Base-by-base conservation (phyloP, 805 yeast species). In the Komagataella pastoris region DNA sequence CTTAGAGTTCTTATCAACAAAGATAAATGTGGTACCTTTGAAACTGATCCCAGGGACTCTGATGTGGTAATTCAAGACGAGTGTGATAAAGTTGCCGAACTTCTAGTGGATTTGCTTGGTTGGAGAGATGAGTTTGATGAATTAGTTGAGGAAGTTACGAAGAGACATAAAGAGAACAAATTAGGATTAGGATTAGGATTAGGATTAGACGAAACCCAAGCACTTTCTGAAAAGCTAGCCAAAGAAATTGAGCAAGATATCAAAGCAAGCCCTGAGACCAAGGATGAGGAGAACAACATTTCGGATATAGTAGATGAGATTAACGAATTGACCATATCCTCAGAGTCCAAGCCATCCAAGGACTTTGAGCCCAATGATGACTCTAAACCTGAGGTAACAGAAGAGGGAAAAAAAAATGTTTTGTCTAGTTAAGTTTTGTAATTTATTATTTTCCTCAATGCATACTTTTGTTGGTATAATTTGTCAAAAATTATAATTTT, bases 1-100 rank as follows among this genome's bases (percentile, higher is more conserved):
- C 62, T 71, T 3, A 71, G 99, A 54, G 80, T 83, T 0, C 72
- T 91, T 53, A 73, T 88, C 43, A 91, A 91, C 62, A 74, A 75
- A 51, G 96, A 87, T 54, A 59, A 66, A 0, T 97, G 87, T 12
- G 98, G 98, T 3, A 84, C 80, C 57, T 85, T 85, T 59, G 59
- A 62, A 47, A 58, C 68, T 14, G 69, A 74, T 17, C 72, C 76
- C 4, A 72, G 96, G 55, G 64, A 75, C 40, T 56, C 73, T 1
- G 98, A 91, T 62, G 61, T 85, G 7, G 56, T 88, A 1, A 62
- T 77, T 3, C 63, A 84, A 21, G 80, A 80, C 2, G 76, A 77
- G 46, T 81, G 95, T 54, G 97, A 89, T 57, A 67, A 60, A n/a
- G 74, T 81, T 48, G 87, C 83, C 0, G 72, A 70, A 40, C 61